Percentiles rank a stretch among this genome's conserved stretches.
These are phyloP conservation scores for Fistulinella prunicolor DNA, from an alignment of 768 basidiomycete genomes.

Conservation along the genomic window DNA sequence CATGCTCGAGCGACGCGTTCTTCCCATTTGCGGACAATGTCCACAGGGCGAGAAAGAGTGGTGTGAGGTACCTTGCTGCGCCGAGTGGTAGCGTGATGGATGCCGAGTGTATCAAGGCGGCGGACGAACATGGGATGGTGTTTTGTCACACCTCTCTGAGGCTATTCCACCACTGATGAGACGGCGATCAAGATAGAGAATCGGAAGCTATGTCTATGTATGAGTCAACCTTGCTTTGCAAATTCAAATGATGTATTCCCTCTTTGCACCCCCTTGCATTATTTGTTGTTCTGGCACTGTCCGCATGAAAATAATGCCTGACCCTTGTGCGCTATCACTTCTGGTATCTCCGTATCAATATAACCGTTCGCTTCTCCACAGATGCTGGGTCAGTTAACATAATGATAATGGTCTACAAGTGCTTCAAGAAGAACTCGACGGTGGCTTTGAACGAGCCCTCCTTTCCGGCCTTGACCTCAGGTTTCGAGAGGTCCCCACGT, in stretches of 20 bases:
- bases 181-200: conserved; percentile 4
- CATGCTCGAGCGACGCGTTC: conserved; percentile 96
- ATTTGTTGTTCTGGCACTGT: too few species aligned
- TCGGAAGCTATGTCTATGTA: neutral
- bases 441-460: conserved; percentile 51
- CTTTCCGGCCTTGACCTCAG: conserved; percentile 56
- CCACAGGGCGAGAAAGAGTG: conserved; percentile 87
- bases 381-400: neutral
- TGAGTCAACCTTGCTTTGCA: neutral
- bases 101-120: conserved; percentile 91
- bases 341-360: neutral
- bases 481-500: conserved; percentile 45
- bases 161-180: conserved; percentile 78
- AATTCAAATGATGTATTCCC: neutral
- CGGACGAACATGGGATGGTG: conserved; percentile 88
- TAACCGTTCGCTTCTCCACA: neutral
- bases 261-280: too few species aligned
- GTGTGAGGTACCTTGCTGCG: conserved; percentile 89
- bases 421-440: conserved; percentile 51
- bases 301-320: too few species aligned
- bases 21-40: conserved; percentile 99
- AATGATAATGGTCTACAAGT: conserved; percentile 14
- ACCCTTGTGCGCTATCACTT: too few species aligned
- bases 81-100: conserved; percentile 98
- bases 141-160: conserved; percentile 88